Evolutionary conservation across 2,329 filamentous ascomycete species (phyloP), one percentile per base, ranked within the genome.

Genomic region (Bipolaris cookei): DNA sequence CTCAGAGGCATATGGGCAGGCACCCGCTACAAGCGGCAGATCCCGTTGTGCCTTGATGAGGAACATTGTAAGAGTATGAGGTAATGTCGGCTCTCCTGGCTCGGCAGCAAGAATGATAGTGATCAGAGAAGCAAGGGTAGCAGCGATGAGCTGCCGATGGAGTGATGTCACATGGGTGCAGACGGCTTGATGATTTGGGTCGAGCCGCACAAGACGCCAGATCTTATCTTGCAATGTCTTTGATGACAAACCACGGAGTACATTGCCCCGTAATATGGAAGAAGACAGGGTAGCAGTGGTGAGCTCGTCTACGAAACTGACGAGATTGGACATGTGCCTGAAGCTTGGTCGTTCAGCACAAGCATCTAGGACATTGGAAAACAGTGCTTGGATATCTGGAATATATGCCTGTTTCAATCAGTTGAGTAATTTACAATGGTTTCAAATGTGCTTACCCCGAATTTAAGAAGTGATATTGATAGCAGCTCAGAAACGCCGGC

Each of bases 11-110:
- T 74, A 70, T n/a, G 51, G 54, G 53, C 71, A 76, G 42, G 52
- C 30, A 6, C 23, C 44, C 18, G 0, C 46, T 21, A 34, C 47
- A 13, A 49, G 5, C 3, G 62, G 56, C 20, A 71, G 51, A 5
- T 67, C 47, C 20, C 63, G 65, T 46, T 75, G 75, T 50, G 71
- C 73, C 10, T 61, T 57, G 10, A 76, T 55, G 16, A 77, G 54
- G 28, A 67, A 61, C 42, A 61, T 52, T 4, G 57, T 63, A 10
- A 74, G 37, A 10, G 58, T 14, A 2, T 51, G 56, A 11, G 69
- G 60, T 6, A 75, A 50, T 10, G 38, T 47, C 10, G 51, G 32
- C 42, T 69, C 62, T 34, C 59, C 61, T 13, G 59, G 28, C 13
- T 63, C 64, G 3, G 61, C 52, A 23, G 58, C 50, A 3, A 77